Evolutionary conservation across 805 yeast genomes (phyloP).

Genomic region (Saccharomycopsis fodiens): DNA sequence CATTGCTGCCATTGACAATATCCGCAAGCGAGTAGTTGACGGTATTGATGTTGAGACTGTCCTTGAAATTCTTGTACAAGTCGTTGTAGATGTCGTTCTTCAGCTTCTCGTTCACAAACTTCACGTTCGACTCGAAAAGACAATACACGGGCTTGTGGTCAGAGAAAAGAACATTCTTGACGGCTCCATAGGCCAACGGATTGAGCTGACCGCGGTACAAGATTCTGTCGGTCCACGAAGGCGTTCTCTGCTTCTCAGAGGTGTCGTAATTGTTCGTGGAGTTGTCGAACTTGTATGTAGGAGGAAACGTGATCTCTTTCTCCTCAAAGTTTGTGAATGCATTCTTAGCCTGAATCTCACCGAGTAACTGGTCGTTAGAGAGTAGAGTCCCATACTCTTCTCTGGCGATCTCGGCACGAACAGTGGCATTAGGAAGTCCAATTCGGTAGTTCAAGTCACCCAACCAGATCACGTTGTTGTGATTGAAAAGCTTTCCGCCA

Average conservation of each 20-base stretch:
- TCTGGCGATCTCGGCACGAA: slow-evolving; percentile 43
- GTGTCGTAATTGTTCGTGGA: slow-evolving; percentile 77
- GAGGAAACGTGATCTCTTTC: slow-evolving; percentile 66
- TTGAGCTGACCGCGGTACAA: slow-evolving; percentile 46
- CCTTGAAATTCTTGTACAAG: slow-evolving; percentile 52
- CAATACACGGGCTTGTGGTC: slow-evolving; percentile 95
- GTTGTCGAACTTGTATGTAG: slow-evolving; percentile 89
- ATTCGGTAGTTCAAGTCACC: slow-evolving; percentile 86
- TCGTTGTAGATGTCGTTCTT: slow-evolving; percentile 49
- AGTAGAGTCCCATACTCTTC: slow-evolving; percentile 45
- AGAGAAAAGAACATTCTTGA: slow-evolving; percentile 52
- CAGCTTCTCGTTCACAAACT: slow-evolving; percentile 56
- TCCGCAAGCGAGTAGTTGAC: slow-evolving; percentile 22
- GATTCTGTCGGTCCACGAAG: slow-evolving; percentile 95
- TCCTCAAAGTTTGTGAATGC: slow-evolving; percentile 76
- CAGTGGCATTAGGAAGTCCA: slow-evolving; percentile 55
- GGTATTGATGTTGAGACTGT: slow-evolving; percentile 24
- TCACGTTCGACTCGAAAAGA: slow-evolving; percentile 58
- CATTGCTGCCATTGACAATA: slow-evolving; percentile 21
- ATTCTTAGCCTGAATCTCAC: slow-evolving; percentile 63
- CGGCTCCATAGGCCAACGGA: slow-evolving; percentile 54
- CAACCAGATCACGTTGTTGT: slow-evolving; percentile 84
- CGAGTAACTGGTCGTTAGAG: slow-evolving; percentile 69
- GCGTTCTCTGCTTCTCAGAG: slow-evolving; percentile 86
- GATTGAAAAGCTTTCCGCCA: slow-evolving; percentile 63